phyloP scores from a whole-genome alignment of 805 yeast species.

The Candida vaughaniae region DNA sequence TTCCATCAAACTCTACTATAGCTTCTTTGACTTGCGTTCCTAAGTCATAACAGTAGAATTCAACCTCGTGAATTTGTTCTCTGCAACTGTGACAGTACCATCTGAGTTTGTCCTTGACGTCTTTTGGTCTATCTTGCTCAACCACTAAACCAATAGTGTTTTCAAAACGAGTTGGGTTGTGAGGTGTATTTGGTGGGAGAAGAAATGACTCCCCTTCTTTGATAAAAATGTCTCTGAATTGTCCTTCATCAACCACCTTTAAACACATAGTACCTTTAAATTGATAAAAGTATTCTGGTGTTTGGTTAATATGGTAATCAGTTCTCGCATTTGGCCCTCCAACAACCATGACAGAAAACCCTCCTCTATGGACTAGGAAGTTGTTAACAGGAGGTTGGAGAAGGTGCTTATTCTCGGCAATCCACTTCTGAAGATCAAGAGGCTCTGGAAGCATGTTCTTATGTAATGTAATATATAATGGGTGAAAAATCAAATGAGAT shows the following conservation, averaged over 20 bases:
- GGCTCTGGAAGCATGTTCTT: constrained; percentile 71
- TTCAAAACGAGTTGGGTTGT: constrained; percentile 83
- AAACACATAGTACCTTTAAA: constrained; percentile 83
- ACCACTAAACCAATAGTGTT: constrained; percentile 88
- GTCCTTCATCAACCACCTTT: constrained; percentile 70
- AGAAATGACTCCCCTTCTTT: constrained; percentile 87
- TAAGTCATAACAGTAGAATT: constrained; percentile 74
- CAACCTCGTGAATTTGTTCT: constrained; percentile 62
- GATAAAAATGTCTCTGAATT: constrained; percentile 71
- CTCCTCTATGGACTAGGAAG: constrained; percentile 85
- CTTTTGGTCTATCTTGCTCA: constrained; percentile 86
- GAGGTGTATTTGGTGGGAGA: constrained; percentile 83
- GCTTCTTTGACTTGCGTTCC: constrained; percentile 91
- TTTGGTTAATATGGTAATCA: constrained; percentile 89
- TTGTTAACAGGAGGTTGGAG: constrained; percentile 92
- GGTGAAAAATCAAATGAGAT: background rate
- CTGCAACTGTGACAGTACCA: constrained; percentile 84
- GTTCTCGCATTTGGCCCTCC: constrained; percentile 96
- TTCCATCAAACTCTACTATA: constrained; percentile 65
- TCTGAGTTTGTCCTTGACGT: constrained; percentile 66
- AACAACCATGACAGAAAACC: constrained; percentile 91
- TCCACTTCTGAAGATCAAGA: constrained; percentile 78
- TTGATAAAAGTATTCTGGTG: constrained; percentile 92
- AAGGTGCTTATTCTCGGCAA: constrained; percentile 68
- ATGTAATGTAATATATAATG: too few species aligned